phyloP scores from a whole-genome alignment of 495 filamentous ascomycete genomes.

The Elasticomyces elasticus region DNA sequence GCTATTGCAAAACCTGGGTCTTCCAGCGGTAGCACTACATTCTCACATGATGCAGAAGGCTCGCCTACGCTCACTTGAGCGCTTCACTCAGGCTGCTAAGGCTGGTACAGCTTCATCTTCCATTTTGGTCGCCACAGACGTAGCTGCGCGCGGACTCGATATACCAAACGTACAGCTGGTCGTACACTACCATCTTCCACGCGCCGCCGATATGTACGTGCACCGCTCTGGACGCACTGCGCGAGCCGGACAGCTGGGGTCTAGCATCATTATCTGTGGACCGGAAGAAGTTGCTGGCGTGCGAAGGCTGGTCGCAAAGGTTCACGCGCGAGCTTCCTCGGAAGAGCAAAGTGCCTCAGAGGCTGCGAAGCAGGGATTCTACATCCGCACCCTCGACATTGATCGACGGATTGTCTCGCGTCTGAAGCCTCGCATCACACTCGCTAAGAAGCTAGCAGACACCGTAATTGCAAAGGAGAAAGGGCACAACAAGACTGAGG shows the following conservation, averaged over 20 bases:
- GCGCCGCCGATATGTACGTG: conserved; percentile 84
- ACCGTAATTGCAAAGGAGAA: conserved; percentile 76
- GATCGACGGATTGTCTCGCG: conserved; percentile 68
- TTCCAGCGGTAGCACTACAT: conserved; percentile 71
- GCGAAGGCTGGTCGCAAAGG: conserved; percentile 72
- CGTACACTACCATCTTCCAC: conserved; percentile 90
- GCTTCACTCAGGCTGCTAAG: conserved; percentile 50
- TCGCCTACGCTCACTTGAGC: conserved; percentile 83
- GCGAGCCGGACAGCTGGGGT: conserved; percentile 63
- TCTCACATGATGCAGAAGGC: conserved; percentile 95
- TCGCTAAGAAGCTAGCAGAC: conserved; percentile 81
- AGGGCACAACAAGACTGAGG: conserved; percentile 64
- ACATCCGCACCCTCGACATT: conserved; percentile 68
- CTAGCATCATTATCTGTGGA: conserved; percentile 76
- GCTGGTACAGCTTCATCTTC: conserved; percentile 34
- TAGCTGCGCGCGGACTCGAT: conserved; percentile 92
- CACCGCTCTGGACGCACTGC: conserved; percentile 94
- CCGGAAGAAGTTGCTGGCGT: conserved; percentile 85
- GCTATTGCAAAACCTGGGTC: conserved; percentile 70
- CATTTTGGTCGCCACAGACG: conserved; percentile 87
- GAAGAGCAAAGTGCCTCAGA: conserved; percentile 17
- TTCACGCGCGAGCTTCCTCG: conserved; percentile 46
- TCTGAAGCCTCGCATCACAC: conserved; percentile 58
- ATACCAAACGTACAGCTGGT: conserved; percentile 80
- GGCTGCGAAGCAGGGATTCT: conserved; percentile 44